Evolutionary conservation across 2,329 filamentous ascomycete species (phyloP).

Genomic region (Phyllachora maydis): DNA sequence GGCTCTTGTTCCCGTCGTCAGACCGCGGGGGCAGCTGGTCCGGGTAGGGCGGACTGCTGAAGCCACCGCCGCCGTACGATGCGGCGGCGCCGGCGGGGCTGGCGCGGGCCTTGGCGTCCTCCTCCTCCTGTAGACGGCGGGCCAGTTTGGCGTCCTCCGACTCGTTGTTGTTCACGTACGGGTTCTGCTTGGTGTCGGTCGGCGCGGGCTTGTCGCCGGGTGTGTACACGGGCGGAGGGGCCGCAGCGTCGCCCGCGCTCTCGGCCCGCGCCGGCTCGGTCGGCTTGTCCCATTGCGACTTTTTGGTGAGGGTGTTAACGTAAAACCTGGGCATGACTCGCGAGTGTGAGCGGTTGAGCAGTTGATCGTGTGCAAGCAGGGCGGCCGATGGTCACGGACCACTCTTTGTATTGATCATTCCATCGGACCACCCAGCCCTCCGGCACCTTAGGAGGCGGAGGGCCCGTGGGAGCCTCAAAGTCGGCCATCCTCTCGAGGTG

Average conservation of each 20-base stretch:
- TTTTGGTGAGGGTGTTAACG: conserved; percentile 72
- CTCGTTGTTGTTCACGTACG: conserved; percentile 23
- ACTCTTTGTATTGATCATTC: conserved; percentile 75
- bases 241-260: conserved; percentile 21
- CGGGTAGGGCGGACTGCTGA: conserved; percentile 8
- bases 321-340: conserved; percentile 74
- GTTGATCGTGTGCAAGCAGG: neutral
- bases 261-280: conserved; percentile 39
- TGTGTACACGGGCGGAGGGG: conserved; percentile 48
- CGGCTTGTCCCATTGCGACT: conserved; percentile 80
- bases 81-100: conserved; percentile 13
- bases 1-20: conserved; percentile 14
- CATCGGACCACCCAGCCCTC: conserved; percentile 73
- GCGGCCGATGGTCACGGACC: conserved; percentile 27
- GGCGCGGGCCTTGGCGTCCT: conserved; percentile 43
- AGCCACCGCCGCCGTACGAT: conserved; percentile 10
- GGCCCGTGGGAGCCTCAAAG: conserved; percentile 29
- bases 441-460: conserved; percentile 39
- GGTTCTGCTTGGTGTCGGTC: conserved; percentile 46
- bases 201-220: conserved; percentile 23
- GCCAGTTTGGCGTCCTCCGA: conserved; percentile 53
- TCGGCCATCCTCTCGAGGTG: conserved; percentile 36
- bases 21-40: conserved; percentile 21
- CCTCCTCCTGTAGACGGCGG: conserved; percentile 62
- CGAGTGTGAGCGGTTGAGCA: conserved; percentile 9